Conservation (phyloP, 169 alveolate species). For the Cryptosporidium ubiquitum region DNA sequence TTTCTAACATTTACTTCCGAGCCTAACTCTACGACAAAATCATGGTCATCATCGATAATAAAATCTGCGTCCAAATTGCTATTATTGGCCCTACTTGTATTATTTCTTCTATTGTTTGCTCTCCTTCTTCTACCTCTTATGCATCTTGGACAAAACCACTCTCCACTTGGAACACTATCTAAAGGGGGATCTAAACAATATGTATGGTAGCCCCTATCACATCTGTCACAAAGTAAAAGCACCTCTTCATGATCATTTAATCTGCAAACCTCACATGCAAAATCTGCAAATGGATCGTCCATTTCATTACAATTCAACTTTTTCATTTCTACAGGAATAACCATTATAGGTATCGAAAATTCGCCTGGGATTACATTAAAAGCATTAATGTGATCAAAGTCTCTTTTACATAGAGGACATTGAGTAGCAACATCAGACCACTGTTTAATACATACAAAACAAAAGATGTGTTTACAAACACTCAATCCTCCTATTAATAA, state of each 20-base stretch:
- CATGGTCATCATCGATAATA: slow-evolving; percentile 8
- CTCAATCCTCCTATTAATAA: slow-evolving; percentile 43
- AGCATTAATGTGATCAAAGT: slow-evolving; percentile 54
- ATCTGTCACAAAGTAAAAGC: slow-evolving; percentile 78
- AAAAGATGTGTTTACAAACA: slow-evolving; percentile 53
- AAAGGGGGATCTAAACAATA: slow-evolving; percentile 80
- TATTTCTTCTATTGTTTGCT: slow-evolving; percentile 2
- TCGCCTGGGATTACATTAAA: slow-evolving; percentile 32
- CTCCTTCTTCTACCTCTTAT: slow-evolving; percentile 50
- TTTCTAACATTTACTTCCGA: neutral
- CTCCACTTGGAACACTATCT: slow-evolving; percentile 79
- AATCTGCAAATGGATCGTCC: slow-evolving; percentile 68
- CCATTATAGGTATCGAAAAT: slow-evolving; percentile 28
- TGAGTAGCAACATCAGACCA: slow-evolving; percentile 70
- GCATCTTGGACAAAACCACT: slow-evolving; percentile 82
- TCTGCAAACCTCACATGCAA: slow-evolving; percentile 69
- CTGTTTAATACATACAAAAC: slow-evolving; percentile 52
- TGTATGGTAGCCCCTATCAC: slow-evolving; percentile 81
- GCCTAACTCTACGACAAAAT: slow-evolving; percentile 1
- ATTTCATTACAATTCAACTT: slow-evolving; percentile 29
- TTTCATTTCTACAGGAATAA: slow-evolving; percentile 33
- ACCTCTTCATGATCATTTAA: slow-evolving; percentile 68
- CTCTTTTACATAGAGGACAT: slow-evolving; percentile 59
- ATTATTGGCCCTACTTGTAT: neutral
- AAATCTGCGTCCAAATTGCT: neutral